Conservation (phyloP, 768 basidiomycete species). For the Trametes villosa region DNA sequence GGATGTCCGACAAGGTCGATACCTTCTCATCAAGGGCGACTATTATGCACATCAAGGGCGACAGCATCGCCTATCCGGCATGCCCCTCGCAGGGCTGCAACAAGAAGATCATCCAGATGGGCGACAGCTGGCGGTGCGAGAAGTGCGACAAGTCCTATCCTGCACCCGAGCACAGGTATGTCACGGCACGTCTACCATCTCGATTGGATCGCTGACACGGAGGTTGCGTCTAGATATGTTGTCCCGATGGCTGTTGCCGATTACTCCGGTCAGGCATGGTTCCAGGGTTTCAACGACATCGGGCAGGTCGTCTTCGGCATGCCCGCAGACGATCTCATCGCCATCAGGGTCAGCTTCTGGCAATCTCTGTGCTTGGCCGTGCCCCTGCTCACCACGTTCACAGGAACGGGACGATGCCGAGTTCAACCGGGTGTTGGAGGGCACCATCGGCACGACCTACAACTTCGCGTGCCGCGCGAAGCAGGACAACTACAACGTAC, state of each 20-base stretch:
- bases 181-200: neutral
- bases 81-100: constrained; percentile 81
- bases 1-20: constrained; percentile 76
- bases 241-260: constrained; percentile 89
- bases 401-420: constrained; percentile 64
- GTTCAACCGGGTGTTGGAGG: constrained; percentile 62
- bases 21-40: constrained; percentile 84
- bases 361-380: neutral
- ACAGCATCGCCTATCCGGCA: constrained; percentile 86
- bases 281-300: constrained; percentile 94
- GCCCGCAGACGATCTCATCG: constrained; percentile 76
- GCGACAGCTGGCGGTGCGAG: constrained; percentile 88
- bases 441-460: constrained; percentile 69
- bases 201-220: neutral
- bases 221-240: constrained; percentile 59
- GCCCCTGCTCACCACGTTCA: constrained; percentile 5
- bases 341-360: constrained; percentile 58
- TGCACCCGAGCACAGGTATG: constrained; percentile 78
- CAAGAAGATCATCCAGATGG: constrained; percentile 83
- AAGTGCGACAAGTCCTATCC: constrained; percentile 80
- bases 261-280: constrained; percentile 86
- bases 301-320: constrained; percentile 78
- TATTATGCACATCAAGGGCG: constrained; percentile 83
- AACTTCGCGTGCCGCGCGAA: constrained; percentile 88
- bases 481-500: constrained; percentile 83